A percentile compares a stretch with the other conserved stretches of the same genome.
phyloP scores from a whole-genome alignment of 2,329 filamentous ascomycete species.

The Tolypocladium guangdongense region DNA sequence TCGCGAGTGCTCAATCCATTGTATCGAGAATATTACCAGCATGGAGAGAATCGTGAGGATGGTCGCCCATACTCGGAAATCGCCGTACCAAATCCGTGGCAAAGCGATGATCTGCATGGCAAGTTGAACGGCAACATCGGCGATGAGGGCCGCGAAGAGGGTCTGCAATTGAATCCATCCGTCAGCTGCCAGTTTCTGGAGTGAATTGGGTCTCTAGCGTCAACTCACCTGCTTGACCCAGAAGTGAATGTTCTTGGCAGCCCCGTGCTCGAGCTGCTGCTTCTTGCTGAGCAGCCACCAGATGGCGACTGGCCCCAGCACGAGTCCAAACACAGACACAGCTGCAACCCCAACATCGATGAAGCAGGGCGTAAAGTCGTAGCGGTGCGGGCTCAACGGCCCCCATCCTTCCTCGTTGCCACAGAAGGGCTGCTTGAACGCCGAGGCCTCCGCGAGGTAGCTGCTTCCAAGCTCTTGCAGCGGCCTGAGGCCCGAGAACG shows the following conservation, averaged over 20 bases:
- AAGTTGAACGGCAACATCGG: constrained; percentile 60
- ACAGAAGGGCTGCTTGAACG: constrained; percentile 62
- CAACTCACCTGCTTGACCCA: constrained; percentile 71
- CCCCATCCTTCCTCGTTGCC: constrained; percentile 92
- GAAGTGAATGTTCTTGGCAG: constrained; percentile 83
- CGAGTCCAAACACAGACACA: constrained; percentile 68
- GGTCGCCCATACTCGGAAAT: constrained; percentile 81
- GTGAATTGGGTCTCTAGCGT: not conserved
- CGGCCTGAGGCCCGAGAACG: constrained; percentile 47
- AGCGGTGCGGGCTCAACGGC: constrained; percentile 73
- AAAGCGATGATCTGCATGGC: constrained; percentile 64
- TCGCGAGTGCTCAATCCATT: constrained; percentile 78
- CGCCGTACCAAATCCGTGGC: constrained; percentile 58
- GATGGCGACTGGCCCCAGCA: constrained; percentile 66
- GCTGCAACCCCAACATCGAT: constrained; percentile 79
- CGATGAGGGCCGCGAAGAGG: constrained; percentile 57
- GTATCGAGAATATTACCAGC: constrained; percentile 62
- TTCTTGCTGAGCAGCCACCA: constrained; percentile 69
- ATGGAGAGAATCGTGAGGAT: constrained; percentile 62
- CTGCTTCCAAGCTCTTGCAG: constrained; percentile 39
- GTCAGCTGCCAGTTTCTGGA: not conserved
- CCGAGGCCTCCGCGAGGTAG: constrained; percentile 46
- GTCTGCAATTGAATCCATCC: constrained; percentile 18
- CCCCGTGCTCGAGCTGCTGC: constrained; percentile 40
- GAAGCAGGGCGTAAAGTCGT: constrained; percentile 96